Base-by-base conservation (phyloP, 2,329 filamentous ascomycete genomes). In the Drechslerella dactyloides region DNA sequence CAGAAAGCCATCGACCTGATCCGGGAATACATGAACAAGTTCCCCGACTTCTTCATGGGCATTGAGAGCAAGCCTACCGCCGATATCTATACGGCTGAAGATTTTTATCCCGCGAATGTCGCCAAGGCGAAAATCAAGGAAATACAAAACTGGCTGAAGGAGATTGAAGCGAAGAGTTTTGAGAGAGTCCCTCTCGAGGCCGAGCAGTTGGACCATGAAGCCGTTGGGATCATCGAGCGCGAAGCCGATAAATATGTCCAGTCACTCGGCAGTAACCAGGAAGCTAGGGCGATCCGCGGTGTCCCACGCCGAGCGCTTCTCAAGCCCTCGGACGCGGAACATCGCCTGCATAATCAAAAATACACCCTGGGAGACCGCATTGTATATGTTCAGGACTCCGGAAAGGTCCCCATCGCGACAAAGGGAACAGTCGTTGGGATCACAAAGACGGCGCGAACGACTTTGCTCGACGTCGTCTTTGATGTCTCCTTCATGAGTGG, bases 401-500 rank as follows among this genome's bases (percentile, higher is more conserved):
- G 94, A 75, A 93, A 96, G 78, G 93, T 99, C 0, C 94, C 94
- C 0, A 96, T 99, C 76, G 93, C 90, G 37, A 90, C 90, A 59
- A 87, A 89, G 60, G 94, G 96, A 76, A 97, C 94, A 1, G 91
- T 99, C n/a, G 89, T 96, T 64, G 94, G 94, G 37, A 89, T 97
- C 78, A 97, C 92, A 72, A 89, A 91, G 63, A 97, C 93, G 30
- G 85, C 92, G 19, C 90, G 90, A 63, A 89, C 89, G 24, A 86
- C 90, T 52, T 84, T 97, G 66, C 84, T 99, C 40, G 94, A 99
- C 78, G 86, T 97, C 65, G 88, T 99, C 6, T 99, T 96, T 80
- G 96, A 99, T 79, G 86, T 87, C 11, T 90, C 91, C 0, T 99
- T 99, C 80, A 97, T 99, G 93, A 96, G 92, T 78, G 94, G 94